These are phyloP conservation scores for Xylaria scruposa DNA, from an alignment of 495 filamentous ascomycete genomes.

Conservation along the genomic window DNA sequence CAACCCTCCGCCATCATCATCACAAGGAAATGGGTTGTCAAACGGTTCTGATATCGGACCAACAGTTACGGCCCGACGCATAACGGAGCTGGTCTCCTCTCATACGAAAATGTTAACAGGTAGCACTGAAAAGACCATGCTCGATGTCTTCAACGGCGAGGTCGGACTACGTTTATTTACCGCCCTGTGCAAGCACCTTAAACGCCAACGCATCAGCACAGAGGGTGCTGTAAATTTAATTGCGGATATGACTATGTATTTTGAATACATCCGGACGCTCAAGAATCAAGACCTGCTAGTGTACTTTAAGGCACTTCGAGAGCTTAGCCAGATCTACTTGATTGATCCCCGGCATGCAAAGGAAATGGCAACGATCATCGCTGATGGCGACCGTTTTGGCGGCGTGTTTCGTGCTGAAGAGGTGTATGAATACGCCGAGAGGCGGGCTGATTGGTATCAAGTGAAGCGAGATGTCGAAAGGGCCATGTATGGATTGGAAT, in stretches of 20 bases:
- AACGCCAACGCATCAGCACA: conserved; percentile 89
- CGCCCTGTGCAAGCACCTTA: conserved; percentile 93
- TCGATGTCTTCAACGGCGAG: conserved; percentile 99
- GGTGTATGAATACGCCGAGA: conserved; percentile 95
- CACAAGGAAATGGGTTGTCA: conserved; percentile 28
- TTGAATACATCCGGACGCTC: conserved; percentile 79
- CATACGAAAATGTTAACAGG: conserved; percentile 92
- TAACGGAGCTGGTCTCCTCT: conserved; percentile 83
- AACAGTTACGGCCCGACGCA: conserved; percentile 74
- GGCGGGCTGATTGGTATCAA: conserved; percentile 91
- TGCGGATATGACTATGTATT: conserved; percentile 94
- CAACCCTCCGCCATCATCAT: conserved; percentile 64
- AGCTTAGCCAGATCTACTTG: conserved; percentile 93
- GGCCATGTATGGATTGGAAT: conserved; percentile 97
- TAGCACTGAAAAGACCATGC: conserved; percentile 93
- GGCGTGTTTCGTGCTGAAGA: conserved; percentile 95
- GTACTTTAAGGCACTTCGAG: conserved; percentile 91
- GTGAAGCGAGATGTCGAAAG: conserved; percentile 89
- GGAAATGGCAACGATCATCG: conserved; percentile 93
- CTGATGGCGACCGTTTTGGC: conserved; percentile 85
- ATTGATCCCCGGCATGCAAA: conserved; percentile 89
- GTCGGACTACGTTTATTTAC: conserved; percentile 91
- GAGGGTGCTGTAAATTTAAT: conserved; percentile 93
- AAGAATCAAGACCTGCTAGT: conserved; percentile 81
- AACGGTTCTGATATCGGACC: conserved; percentile 75